Conservation (phyloP, 257 asterid species). For the Petunia secreta region DNA sequence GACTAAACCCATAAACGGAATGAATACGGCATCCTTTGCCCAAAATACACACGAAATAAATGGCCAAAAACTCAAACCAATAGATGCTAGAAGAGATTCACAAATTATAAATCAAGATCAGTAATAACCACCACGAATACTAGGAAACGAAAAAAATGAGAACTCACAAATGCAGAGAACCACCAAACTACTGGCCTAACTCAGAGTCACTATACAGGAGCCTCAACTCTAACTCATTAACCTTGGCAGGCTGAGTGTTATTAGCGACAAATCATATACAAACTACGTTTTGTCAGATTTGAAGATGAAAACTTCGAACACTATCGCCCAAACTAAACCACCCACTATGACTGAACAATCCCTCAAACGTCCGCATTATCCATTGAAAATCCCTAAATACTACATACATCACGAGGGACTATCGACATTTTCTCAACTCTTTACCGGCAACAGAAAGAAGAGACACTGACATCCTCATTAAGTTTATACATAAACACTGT, state of each 20-base stretch:
- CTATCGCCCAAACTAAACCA: neutral
- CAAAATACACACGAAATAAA: neutral
- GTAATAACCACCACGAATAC: slow-evolving; percentile 17
- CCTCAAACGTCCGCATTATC: neutral
- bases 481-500: neutral
- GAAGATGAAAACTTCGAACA: neutral
- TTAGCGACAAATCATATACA: slow-evolving; percentile 2
- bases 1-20: neutral
- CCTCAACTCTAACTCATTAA: slow-evolving; percentile 19
- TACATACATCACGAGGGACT: neutral
- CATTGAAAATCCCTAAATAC: slow-evolving; percentile 3
- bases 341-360: neutral
- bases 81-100: slow-evolving; percentile 5
- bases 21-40: slow-evolving; percentile 1
- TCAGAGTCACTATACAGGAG: neutral
- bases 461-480: neutral
- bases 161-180: slow-evolving; percentile 8
- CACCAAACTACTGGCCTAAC: slow-evolving; percentile 5
- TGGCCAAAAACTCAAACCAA: neutral
- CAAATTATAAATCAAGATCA: neutral
- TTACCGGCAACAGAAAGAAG: neutral
- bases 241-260: neutral
- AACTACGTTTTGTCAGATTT: neutral
- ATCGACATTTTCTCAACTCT: neutral
- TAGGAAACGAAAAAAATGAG: neutral